Conservation (phyloP, 2,329 filamentous ascomycete species). For the Phialophora verrucosa region DNA sequence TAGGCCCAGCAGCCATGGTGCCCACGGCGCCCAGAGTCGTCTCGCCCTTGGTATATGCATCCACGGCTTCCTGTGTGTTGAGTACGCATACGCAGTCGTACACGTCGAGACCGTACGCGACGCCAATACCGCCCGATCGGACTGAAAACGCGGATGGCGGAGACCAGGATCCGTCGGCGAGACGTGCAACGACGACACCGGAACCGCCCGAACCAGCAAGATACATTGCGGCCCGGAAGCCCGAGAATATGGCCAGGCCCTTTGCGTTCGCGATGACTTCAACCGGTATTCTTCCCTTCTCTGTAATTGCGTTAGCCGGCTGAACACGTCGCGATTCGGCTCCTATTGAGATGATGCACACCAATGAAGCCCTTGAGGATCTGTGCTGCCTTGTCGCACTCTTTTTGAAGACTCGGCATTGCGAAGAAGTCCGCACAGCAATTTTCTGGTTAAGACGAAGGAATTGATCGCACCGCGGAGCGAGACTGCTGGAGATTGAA, state of each 20-base stretch:
- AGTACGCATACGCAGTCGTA: constrained; percentile 34
- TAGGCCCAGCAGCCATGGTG: constrained; percentile 26
- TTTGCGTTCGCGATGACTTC: constrained; percentile 30
- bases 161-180: constrained; percentile 31
- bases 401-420: constrained; percentile 19
- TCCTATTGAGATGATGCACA: neutral
- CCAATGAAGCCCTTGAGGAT: constrained; percentile 31
- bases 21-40: constrained; percentile 21
- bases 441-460: neutral
- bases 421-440: neutral
- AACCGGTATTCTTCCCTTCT: constrained; percentile 26
- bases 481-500: neutral
- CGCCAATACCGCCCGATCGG: constrained; percentile 21
- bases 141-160: constrained; percentile 27
- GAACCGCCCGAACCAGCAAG: constrained; percentile 29
- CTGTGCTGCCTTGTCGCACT: constrained; percentile 31
- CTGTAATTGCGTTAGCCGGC: constrained; percentile 8
- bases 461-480: neutral
- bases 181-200: constrained; percentile 30
- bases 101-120: constrained; percentile 27
- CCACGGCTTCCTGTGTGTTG: constrained; percentile 29
- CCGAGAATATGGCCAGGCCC: constrained; percentile 30
- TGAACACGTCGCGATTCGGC: neutral
- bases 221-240: constrained; percentile 31
- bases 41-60: constrained; percentile 17